A percentile compares a stretch with the other conserved stretches of the same genome.
Evolutionary conservation across 2,329 filamentous ascomycete genomes (phyloP).

Genomic region (Tolypocladium paradoxum): DNA sequence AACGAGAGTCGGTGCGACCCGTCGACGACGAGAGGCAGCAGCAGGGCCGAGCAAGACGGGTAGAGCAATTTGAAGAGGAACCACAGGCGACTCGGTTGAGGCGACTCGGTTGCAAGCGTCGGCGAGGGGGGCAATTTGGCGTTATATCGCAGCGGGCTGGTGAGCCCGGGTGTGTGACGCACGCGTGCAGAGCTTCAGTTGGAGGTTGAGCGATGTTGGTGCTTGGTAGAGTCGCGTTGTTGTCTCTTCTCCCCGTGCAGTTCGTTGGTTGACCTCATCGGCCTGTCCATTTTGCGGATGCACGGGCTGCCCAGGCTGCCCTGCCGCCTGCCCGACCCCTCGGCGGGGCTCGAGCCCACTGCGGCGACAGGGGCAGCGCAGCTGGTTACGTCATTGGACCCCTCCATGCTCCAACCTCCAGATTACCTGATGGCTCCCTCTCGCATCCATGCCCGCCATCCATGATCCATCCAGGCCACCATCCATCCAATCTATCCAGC

Average conservation of each 20-base stretch:
- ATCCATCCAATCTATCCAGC: too few species aligned
- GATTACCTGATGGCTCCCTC: too few species aligned
- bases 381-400: constrained; percentile 3
- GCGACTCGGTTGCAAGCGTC: neutral
- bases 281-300: too few species aligned
- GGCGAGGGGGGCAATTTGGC: neutral
- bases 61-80: neutral
- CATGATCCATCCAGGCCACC: too few species aligned
- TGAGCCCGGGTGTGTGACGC: neutral
- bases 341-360: neutral
- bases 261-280: neutral
- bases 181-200: neutral
- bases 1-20: neutral
- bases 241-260: neutral
- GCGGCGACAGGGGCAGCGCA: neutral
- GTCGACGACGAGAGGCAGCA: neutral
- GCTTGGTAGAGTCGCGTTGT: neutral
- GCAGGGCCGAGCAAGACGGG: neutral
- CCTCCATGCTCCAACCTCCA: neutral
- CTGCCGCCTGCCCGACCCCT: too few species aligned
- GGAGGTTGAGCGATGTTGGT: neutral
- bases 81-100: neutral
- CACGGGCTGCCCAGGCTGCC: too few species aligned
- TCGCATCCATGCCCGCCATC: too few species aligned
- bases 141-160: neutral